Evolutionary conservation across 1,284 basidiomycete genomes (phyloP), one percentile per base, ranked within the genome.

Genomic region (Ceratobasidium sp.): DNA sequence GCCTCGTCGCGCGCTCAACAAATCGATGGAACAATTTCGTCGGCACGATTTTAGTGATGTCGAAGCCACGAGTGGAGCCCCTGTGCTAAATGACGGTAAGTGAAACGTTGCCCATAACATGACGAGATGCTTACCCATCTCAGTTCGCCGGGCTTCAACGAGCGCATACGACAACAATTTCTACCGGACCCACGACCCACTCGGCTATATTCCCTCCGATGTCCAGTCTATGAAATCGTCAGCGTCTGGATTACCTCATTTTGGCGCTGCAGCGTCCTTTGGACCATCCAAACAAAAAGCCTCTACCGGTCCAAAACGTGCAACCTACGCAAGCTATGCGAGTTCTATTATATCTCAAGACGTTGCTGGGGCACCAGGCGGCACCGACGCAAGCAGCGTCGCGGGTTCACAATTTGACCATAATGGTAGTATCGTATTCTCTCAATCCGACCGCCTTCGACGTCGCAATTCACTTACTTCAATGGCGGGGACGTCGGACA

Each of bases 191-290:
- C 97, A 99, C 86, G 97, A 98, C 84, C 91, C 97, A 0, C 89
- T 98, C 79, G 92, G 95, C 9, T 98, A 97, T 85, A 97, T 99
- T 80, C 97, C 97, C 1, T 95, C 95, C 23, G 97, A 99, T 83
- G 94, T 93, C 15, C 97, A 97, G 84, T 97, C 96, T 5, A 89
- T 98, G 51, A 93, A 96, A 77, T 97, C 96, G 6, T 97, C 98
- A 85, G 96, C 96, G 0, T 97, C 95, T 10, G 95, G 94, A 26
- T 87, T 98, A 70, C 97, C 97, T 1, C 91, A 95, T 86, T 97
- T 96, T 83, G 88, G 91, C 51, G 89, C 83, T 6, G 91, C 89
- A 80, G 76, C 78, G 77, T 90, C 93, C 4, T 94, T 94, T 84
- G 89, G 92, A 53, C 88, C 90, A 79, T 89, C 89, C 26, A 87